Conservation (phyloP, 2,329 filamentous ascomycete genomes). For the Botrytis byssoidea region DNA sequence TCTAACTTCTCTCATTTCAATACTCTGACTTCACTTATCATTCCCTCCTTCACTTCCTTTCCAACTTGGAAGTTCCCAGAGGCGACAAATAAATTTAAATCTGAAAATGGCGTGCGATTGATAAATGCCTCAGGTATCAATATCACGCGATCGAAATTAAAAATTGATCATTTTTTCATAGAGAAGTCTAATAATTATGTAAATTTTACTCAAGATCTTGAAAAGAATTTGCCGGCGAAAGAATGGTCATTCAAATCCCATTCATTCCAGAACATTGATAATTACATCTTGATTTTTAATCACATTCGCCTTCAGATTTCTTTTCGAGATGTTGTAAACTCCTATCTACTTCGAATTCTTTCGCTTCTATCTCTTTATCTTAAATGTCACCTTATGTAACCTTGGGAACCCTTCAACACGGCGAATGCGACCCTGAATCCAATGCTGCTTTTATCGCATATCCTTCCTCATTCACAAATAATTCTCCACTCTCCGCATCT, state of each 20-base stretch:
- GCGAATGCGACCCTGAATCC: neutral
- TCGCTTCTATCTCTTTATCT: neutral
- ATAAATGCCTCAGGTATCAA: neutral
- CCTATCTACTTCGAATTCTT: neutral
- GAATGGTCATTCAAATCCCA: neutral
- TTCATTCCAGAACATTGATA: neutral
- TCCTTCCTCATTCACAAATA: neutral
- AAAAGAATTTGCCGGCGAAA: neutral
- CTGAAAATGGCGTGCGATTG: neutral
- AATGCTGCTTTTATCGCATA: neutral
- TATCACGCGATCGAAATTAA: neutral
- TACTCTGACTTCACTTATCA: neutral
- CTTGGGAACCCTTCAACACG: neutral
- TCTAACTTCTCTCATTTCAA: neutral
- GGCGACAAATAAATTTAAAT: neutral
- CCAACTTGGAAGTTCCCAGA: too few species aligned
- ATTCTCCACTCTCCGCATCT: neutral
- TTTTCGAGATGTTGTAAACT: neutral
- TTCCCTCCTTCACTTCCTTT: neutral
- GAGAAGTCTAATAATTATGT: neutral
- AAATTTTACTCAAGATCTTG: neutral
- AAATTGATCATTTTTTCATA: neutral
- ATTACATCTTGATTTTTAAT: neutral
- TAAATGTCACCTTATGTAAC: neutral
- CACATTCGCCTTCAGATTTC: neutral